A percentile compares a stretch with the other conserved stretches of the same genome.
phyloP scores from a whole-genome alignment of 2,329 filamentous ascomycete species.

The Dactylonectria estremocensis region DNA sequence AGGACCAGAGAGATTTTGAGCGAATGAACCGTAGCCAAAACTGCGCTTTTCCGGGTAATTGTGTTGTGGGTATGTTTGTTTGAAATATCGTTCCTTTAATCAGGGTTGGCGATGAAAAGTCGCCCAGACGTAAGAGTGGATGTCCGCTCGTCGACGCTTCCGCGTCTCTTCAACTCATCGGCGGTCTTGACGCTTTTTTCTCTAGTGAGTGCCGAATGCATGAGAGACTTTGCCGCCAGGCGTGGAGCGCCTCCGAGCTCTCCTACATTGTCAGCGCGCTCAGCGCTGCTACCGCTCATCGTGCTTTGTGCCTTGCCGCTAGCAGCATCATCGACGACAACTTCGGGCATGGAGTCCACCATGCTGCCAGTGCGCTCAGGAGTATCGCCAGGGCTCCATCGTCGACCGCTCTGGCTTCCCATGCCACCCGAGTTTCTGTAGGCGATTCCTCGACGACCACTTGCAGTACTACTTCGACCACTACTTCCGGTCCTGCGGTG shows the following conservation, averaged over 20 bases:
- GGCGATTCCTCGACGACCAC: slow-evolving; percentile 63
- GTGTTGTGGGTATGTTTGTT: slow-evolving; percentile 31
- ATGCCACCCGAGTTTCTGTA: slow-evolving; percentile 68
- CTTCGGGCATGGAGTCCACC: slow-evolving; percentile 59
- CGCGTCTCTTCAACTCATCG: slow-evolving; percentile 81
- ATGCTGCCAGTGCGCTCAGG: slow-evolving; percentile 70
- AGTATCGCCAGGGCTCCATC: slow-evolving; percentile 69
- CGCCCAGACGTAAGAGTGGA: slow-evolving; percentile 81
- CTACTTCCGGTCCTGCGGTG: slow-evolving; percentile 83
- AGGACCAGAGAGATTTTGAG: slow-evolving; percentile 36
- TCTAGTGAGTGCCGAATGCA: slow-evolving; percentile 71
- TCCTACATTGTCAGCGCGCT: slow-evolving; percentile 73
- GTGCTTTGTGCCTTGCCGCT: slow-evolving; percentile 67
- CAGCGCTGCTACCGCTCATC: slow-evolving; percentile 70
- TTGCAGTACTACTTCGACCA: slow-evolving; percentile 78
- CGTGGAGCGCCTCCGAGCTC: slow-evolving; percentile 67
- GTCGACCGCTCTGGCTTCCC: slow-evolving; percentile 57
- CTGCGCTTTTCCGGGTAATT: slow-evolving; percentile 33
- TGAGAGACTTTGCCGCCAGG: slow-evolving; percentile 71
- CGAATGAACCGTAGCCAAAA: slow-evolving; percentile 37
- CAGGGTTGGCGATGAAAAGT: slow-evolving; percentile 89
- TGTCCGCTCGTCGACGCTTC: slow-evolving; percentile 87
- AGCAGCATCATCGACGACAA: slow-evolving; percentile 57
- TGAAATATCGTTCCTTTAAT: slow-evolving; percentile 59
- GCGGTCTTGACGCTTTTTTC: slow-evolving; percentile 77